Evolutionary conservation across 768 basidiomycete species (phyloP), one percentile per base, ranked within the genome.

Genomic region (Podaxis rugospora): DNA sequence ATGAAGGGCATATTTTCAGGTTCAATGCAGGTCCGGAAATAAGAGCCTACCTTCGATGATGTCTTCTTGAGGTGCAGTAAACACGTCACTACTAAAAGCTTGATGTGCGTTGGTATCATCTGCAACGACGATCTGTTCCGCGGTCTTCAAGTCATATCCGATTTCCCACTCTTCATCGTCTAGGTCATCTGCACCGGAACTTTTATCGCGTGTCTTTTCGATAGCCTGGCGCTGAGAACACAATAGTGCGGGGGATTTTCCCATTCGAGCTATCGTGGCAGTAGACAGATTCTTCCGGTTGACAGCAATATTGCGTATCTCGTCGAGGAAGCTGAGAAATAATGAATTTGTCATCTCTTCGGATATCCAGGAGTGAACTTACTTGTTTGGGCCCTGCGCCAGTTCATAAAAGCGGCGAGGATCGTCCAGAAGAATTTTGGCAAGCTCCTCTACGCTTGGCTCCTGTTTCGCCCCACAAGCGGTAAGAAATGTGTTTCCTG

Each of bases 401-500:
- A 91, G 75, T 23, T 84, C 74, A 63, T 89, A 90, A 69, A 96
- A 93, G 58, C 79, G 76, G 35, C 75, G 77, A 11, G 93, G 90
- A 70, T 93, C 79, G 1, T 78, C 78, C 21, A 95, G 71, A 46
- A 94, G 72, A 56, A 86, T 88, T 55, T 80, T 79, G 0, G 86
- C 87, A 46, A 94, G 80, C 72, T 95, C 93, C 59, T 92, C 87
- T 4, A 94, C 84, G 49, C 85, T 93, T 3, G 96, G 95, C 68
- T 94, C 92, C 46, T 83, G 86, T 68, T 87, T 89, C 14, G 95
- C 92, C 10, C 97, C 96, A 66, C 93, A 93, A 2, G 90, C 88
- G 56, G 81, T 83, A 49, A 99, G 77, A 74, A 99, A 98, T 3
- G 82, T 78, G 65, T 95, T 96, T 25, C 90, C 96, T 4, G 79